Conservation (phyloP, 179 eudicot genomes). For the Spergularia azorica region DNA sequence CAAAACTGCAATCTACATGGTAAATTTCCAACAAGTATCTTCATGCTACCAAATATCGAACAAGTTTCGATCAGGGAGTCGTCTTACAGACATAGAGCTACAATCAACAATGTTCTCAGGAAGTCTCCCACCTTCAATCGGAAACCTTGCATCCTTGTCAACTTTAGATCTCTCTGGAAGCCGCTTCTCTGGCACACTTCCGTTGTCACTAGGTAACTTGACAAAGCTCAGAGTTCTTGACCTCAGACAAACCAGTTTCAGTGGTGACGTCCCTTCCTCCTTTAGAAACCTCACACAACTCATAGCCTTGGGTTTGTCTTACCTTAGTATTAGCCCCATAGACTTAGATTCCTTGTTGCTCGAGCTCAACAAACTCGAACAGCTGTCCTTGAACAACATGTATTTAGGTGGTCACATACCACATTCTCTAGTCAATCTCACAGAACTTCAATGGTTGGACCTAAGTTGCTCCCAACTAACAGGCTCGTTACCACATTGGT, state of each 20-base stretch:
- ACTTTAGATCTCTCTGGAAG: too few relatives aligned
- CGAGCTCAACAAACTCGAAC: background rate
- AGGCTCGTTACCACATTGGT: slow-evolving; percentile 16
- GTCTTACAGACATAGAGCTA: background rate
- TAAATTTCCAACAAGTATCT: slow-evolving; percentile 30
- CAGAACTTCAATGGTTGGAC: background rate
- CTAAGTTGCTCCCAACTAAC: slow-evolving; percentile 9
- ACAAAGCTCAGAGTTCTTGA: slow-evolving; percentile 15
- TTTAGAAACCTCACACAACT: slow-evolving; percentile 23
- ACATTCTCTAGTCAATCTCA: slow-evolving; percentile 13
- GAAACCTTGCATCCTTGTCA: too few relatives aligned
- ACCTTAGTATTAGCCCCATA: background rate
- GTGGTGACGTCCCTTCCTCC: slow-evolving; percentile 5
- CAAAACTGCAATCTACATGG: slow-evolving; percentile 22
- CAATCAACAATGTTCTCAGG: background rate
- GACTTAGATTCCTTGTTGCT: slow-evolving; percentile 13
- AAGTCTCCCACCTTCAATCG: slow-evolving; percentile 17
- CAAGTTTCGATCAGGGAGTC: slow-evolving; percentile 16
- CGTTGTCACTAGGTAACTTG: slow-evolving; percentile 19
- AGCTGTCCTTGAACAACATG: background rate
- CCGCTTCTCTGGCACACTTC: too few relatives aligned
- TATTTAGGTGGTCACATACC: slow-evolving; percentile 16
- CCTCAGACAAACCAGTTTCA: background rate
- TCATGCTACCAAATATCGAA: slow-evolving; percentile 29
- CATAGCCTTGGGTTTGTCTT: background rate